phyloP scores from a whole-genome alignment of 164 flowering plant species.

The Vitis rupestris region DNA sequence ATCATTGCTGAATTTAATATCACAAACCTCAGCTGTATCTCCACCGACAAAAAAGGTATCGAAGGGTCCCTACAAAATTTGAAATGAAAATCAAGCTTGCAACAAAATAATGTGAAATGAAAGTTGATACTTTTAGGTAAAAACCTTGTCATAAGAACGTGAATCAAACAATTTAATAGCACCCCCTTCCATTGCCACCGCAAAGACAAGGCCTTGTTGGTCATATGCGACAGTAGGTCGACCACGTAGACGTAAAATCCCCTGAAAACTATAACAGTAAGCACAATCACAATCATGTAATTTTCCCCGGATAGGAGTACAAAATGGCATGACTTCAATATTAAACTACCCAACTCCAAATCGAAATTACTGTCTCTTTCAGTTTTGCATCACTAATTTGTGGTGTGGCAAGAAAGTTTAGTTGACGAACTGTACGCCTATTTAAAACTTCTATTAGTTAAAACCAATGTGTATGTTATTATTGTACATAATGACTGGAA shows the following conservation, averaged over 20 bases:
- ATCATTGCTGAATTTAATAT: slow-evolving; percentile 97
- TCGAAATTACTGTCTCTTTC: not conserved
- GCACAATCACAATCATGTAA: slow-evolving; percentile 33
- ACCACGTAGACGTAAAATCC: slow-evolving; percentile 85
- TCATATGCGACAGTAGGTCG: slow-evolving; percentile 96
- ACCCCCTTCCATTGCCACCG: slow-evolving; percentile 99
- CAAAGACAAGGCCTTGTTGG: slow-evolving; percentile 99
- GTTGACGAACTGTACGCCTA: no score
- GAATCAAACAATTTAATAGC: slow-evolving; percentile 97
- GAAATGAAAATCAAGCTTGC: not conserved
- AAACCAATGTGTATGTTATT: no score
- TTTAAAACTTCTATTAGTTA: no score
- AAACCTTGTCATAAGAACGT: slow-evolving; percentile 96
- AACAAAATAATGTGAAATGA: not conserved
- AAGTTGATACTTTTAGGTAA: slow-evolving; percentile 7
- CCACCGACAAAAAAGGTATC: slow-evolving; percentile 98
- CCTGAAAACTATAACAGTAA: slow-evolving; percentile 77
- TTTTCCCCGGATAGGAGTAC: not conserved
- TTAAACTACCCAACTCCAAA: no score
- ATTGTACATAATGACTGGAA: no score
- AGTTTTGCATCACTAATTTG: not conserved
- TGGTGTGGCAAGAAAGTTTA: not conserved
- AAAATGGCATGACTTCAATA: not conserved
- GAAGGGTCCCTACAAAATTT: slow-evolving; percentile 77
- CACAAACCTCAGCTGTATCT: slow-evolving; percentile 94